Evolutionary conservation across 768 basidiomycete species (phyloP).

Genomic region (Leucosporidium creatinivorum): DNA sequence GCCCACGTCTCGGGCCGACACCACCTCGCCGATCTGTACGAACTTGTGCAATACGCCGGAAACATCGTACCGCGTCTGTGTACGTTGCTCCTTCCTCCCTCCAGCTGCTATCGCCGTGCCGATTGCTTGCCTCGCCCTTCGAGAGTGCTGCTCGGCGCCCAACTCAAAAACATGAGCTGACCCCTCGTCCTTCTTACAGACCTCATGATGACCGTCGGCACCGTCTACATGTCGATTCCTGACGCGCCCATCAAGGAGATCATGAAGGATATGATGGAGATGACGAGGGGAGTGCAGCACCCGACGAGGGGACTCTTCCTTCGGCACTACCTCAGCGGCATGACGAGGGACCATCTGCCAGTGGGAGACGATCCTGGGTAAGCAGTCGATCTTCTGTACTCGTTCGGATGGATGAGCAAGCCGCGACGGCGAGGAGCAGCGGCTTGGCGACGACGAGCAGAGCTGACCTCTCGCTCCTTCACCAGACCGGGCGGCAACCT

Average conservation of each 20-base stretch:
- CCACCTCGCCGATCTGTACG: conserved; percentile 96
- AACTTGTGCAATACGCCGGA: conserved; percentile 98
- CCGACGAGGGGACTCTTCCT: conserved; percentile 95
- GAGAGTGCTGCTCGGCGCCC: background rate
- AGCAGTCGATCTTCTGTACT: conserved; percentile 23
- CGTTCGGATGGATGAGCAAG: background rate
- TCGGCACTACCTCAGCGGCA: conserved; percentile 91
- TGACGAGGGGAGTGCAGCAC: conserved; percentile 93
- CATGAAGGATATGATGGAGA: conserved; percentile 99
- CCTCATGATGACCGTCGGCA: conserved; percentile 99
- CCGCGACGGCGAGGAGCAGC: background rate
- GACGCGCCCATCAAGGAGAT: conserved; percentile 98
- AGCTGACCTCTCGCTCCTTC: background rate
- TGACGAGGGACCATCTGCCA: conserved; percentile 92
- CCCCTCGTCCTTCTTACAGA: conserved; percentile 41
- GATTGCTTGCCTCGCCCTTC: conserved; percentile 44
- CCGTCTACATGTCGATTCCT: conserved; percentile 96
- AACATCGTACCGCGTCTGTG: conserved; percentile 76
- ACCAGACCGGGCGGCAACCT: conserved; percentile 75
- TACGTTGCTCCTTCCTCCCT: background rate
- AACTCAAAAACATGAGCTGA: too few relatives aligned
- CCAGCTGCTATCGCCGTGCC: background rate
- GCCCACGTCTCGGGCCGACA: conserved; percentile 86
- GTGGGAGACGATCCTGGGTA: conserved; percentile 77
- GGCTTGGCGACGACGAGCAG: background rate